Conservation (phyloP, 768 basidiomycete genomes). For the Trametes punicea region DNA sequence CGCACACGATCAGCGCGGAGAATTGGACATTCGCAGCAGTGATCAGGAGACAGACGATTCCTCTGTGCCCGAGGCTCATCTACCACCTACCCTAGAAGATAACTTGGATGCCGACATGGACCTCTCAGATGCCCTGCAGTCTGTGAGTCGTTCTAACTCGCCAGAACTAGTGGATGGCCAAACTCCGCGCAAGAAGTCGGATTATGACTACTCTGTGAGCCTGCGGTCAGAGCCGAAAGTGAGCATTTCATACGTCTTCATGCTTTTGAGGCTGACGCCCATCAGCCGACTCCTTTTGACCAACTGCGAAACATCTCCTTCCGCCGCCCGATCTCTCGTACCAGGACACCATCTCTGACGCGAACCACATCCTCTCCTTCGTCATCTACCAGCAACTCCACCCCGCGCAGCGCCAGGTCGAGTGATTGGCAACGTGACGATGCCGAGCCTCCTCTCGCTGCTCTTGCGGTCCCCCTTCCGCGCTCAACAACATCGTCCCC, state of each 20-base stretch:
- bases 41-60: constrained; percentile 26
- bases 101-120: constrained; percentile 23
- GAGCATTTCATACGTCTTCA: neutral
- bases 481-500: constrained; percentile 29
- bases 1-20: constrained; percentile 9
- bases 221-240: constrained; percentile 33
- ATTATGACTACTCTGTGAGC: constrained; percentile 34
- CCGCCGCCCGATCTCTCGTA: constrained; percentile 29
- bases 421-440: constrained; percentile 34
- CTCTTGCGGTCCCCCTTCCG: constrained; percentile 43
- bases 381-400: constrained; percentile 30
- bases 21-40: constrained; percentile 25
- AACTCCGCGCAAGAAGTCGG: constrained; percentile 26
- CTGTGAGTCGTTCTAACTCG: constrained; percentile 28
- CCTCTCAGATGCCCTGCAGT: constrained; percentile 29
- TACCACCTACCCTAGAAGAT: constrained; percentile 18
- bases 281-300: constrained; percentile 29
- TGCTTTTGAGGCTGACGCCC: neutral
- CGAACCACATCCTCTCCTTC: constrained; percentile 29
- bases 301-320: constrained; percentile 29
- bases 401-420: constrained; percentile 47
- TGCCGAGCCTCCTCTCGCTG: constrained; percentile 45
- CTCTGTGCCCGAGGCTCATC: constrained; percentile 26
- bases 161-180: constrained; percentile 13
- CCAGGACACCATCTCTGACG: constrained; percentile 35